phyloP scores from a whole-genome alignment of 2,329 filamentous ascomycete species.

The Colletotrichum lentis region DNA sequence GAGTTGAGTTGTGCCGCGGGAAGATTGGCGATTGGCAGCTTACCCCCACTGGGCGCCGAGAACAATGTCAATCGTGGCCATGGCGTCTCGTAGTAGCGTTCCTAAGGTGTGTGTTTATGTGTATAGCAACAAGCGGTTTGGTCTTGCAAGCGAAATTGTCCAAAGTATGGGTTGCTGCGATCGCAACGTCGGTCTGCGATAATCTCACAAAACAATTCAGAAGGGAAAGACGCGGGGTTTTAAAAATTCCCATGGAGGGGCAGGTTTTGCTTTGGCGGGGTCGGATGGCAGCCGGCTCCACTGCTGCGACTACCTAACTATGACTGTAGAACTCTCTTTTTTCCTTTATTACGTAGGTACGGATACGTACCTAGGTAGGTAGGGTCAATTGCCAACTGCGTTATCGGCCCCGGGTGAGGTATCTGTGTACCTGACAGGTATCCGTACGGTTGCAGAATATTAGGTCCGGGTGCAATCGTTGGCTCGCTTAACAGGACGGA shows the following conservation, averaged over 20 bases:
- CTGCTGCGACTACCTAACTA: neutral
- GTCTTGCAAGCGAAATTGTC: conserved; percentile 21
- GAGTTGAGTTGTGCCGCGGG: conserved; percentile 24
- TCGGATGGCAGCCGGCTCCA: neutral
- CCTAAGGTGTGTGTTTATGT: neutral
- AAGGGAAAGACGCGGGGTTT: conserved; percentile 37
- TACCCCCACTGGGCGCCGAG: conserved; percentile 52
- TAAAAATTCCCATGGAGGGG: conserved; percentile 37
- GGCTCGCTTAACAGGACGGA: conserved; percentile 20
- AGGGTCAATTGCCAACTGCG: conserved; percentile 19
- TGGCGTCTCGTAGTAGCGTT: conserved; percentile 20
- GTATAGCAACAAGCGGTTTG: conserved; percentile 25
- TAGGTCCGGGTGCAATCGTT: conserved; percentile 19
- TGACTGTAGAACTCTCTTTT: conserved; percentile 2
- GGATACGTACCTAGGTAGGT: too few relatives aligned
- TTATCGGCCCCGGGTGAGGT: conserved; percentile 20
- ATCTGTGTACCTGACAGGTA: too few relatives aligned
- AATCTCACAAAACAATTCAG: conserved; percentile 35
- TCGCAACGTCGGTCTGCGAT: conserved; percentile 39
- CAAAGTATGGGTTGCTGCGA: conserved; percentile 37
- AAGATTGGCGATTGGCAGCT: conserved; percentile 40
- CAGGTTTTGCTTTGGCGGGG: conserved; percentile 38
- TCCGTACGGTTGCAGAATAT: too few relatives aligned
- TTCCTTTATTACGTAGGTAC: too few relatives aligned
- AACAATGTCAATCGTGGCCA: conserved; percentile 45